Evolutionary conservation across 306 rosid genomes (phyloP).

Genomic region (Rubus parviflorus): DNA sequence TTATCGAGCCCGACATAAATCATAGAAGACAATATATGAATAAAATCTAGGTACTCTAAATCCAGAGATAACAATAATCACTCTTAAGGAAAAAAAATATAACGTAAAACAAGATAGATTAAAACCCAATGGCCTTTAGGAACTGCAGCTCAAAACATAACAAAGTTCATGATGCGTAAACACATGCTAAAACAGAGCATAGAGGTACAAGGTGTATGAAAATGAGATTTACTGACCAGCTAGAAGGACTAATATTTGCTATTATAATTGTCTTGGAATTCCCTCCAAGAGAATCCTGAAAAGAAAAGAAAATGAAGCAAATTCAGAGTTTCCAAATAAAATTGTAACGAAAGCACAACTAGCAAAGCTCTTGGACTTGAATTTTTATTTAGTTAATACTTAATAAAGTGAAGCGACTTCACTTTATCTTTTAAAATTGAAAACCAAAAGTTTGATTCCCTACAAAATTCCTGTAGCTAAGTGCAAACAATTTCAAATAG

Average conservation of each 20-base stretch:
- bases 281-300: conserved; percentile 97
- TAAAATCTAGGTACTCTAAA: not conserved
- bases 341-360: not conserved
- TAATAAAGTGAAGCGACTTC: not conserved
- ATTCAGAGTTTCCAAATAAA: not conserved
- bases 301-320: conserved; percentile 27
- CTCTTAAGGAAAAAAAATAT: not conserved
- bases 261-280: conserved; percentile 87
- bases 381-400: not conserved
- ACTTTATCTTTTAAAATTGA: not conserved
- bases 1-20: not conserved
- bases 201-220: not conserved
- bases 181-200: not conserved
- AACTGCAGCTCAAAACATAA: not conserved
- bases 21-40: not conserved
- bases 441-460: not conserved
- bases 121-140: not conserved
- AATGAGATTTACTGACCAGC: conserved; percentile 55
- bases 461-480: not conserved
- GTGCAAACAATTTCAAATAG: not conserved
- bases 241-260: conserved; percentile 92
- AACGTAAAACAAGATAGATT: not conserved
- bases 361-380: not conserved
- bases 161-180: not conserved
- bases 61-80: not conserved